Conservation (phyloP, 2,329 filamentous ascomycete genomes). For the Fusarium pseudograminearum region DNA sequence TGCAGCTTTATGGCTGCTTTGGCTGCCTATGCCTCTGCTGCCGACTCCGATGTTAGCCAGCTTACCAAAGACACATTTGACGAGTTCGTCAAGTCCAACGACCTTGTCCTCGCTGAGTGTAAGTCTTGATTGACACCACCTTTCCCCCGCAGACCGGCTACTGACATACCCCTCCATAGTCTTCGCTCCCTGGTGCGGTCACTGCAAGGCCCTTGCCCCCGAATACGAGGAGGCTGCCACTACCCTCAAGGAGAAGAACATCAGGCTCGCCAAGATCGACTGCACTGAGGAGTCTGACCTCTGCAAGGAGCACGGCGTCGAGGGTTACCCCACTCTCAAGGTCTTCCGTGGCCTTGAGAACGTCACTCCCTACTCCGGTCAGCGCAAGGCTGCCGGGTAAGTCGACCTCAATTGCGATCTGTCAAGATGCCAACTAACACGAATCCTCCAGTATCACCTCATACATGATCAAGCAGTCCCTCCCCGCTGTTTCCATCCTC, state of each 20-base stretch:
- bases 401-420: slow-evolving; percentile 47
- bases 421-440: slow-evolving; percentile 37
- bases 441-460: slow-evolving; percentile 67
- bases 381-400: slow-evolving; percentile 85
- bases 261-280: slow-evolving; percentile 87
- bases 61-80: slow-evolving; percentile 90
- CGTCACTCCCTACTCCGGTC: slow-evolving; percentile 84
- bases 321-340: slow-evolving; percentile 99
- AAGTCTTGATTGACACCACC: slow-evolving; percentile 55
- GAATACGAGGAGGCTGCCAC: slow-evolving; percentile 92
- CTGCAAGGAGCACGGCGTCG: slow-evolving; percentile 89
- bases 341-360: slow-evolving; percentile 94
- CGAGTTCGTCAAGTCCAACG: slow-evolving; percentile 85
- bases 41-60: slow-evolving; percentile 82
- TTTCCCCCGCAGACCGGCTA: slow-evolving; percentile 1
- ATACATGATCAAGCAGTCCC: slow-evolving; percentile 98
- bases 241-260: slow-evolving; percentile 87
- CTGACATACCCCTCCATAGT: slow-evolving; percentile 66
- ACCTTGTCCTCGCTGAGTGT: slow-evolving; percentile 95
- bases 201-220: slow-evolving; percentile 97
- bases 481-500: slow-evolving; percentile 89
- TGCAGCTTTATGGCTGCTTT: slow-evolving; percentile 67
- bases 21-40: slow-evolving; percentile 70
- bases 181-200: slow-evolving; percentile 96
- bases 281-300: slow-evolving; percentile 95